phyloP scores from a whole-genome alignment of 805 yeast genomes.

The Metschnikowia henanensis region DNA sequence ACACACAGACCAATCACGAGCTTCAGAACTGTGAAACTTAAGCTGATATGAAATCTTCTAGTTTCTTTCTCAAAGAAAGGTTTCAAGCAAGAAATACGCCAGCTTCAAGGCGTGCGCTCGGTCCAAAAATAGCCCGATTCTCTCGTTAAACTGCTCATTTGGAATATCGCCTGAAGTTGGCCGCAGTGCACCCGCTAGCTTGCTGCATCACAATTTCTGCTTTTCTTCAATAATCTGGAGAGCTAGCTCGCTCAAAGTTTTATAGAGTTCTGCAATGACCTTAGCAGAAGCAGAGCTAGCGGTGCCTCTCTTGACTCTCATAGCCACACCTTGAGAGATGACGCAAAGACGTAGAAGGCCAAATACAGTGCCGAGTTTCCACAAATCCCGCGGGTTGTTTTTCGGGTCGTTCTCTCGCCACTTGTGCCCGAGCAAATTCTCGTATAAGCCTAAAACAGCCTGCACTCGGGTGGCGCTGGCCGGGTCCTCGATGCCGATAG shows the following conservation, averaged over 20 bases:
- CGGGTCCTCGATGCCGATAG: conserved; percentile 34
- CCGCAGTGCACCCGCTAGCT: too few relatives aligned
- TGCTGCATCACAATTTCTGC: conserved; percentile 8
- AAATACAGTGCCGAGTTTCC: conserved; percentile 56
- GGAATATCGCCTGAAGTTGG: too few relatives aligned
- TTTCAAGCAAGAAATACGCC: too few relatives aligned
- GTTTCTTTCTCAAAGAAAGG: too few relatives aligned
- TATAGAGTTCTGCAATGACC: conserved; percentile 36
- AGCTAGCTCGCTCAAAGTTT: conserved; percentile 32
- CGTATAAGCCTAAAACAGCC: conserved; percentile 29
- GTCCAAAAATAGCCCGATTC: too few relatives aligned
- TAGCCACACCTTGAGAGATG: conserved; percentile 62
- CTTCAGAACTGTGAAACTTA: too few relatives aligned
- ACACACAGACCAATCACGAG: too few relatives aligned
- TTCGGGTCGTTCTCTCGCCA: conserved; percentile 37
- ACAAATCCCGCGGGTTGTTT: conserved; percentile 45
- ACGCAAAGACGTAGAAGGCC: conserved; percentile 56
- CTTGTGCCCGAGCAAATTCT: conserved; percentile 20
- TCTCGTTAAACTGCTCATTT: neutral
- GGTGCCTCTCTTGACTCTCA: conserved; percentile 50
- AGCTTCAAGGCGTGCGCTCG: too few relatives aligned
- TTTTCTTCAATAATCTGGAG: conserved; percentile 10
- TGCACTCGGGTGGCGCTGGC: conserved; percentile 22
- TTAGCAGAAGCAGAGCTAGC: conserved; percentile 55
- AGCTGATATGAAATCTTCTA: too few relatives aligned